Evolutionary conservation across 257 asterid genomes (phyloP).

Genomic region (Solanum okadae): DNA sequence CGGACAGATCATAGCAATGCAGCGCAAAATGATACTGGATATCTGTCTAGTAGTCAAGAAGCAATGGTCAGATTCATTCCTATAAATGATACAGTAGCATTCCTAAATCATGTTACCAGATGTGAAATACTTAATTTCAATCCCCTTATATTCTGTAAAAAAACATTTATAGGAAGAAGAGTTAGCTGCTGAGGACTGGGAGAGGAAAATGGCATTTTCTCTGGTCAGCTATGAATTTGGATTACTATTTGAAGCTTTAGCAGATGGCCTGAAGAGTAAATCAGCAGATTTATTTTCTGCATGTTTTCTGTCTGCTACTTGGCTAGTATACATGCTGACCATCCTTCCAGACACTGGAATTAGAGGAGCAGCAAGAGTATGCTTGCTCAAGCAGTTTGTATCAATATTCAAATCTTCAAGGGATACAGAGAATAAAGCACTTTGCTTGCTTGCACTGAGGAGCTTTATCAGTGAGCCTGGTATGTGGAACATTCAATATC

Average conservation of each 20-base stretch:
- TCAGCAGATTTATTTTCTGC: conserved; percentile 42
- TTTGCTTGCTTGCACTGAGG: conserved; percentile 74
- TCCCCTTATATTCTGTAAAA: neutral
- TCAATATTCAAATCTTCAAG: conserved; percentile 50
- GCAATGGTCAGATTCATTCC: conserved; percentile 28
- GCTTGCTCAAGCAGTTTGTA: conserved; percentile 59
- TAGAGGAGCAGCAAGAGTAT: conserved; percentile 70
- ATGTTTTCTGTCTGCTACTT: conserved; percentile 65
- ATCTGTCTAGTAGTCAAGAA: conserved; percentile 25
- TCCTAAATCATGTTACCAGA: neutral
- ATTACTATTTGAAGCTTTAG: conserved; percentile 64
- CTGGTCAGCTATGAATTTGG: conserved; percentile 86
- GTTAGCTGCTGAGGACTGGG: conserved; percentile 60
- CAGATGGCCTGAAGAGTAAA: conserved; percentile 53
- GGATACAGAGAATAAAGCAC: conserved; percentile 49
- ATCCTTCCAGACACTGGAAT: conserved; percentile 76
- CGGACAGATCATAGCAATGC: conserved; percentile 24
- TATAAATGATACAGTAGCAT: neutral
- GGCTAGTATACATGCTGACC: conserved; percentile 72
- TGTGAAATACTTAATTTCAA: neutral
- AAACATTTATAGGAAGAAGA: conserved; percentile 50
- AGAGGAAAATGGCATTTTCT: conserved; percentile 52
- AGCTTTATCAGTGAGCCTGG: conserved; percentile 65
- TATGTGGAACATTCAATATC: conserved; percentile 10
- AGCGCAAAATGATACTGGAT: conserved; percentile 36